phyloP scores from a whole-genome alignment of 1,284 basidiomycete species.

The Irpex sp. region DNA sequence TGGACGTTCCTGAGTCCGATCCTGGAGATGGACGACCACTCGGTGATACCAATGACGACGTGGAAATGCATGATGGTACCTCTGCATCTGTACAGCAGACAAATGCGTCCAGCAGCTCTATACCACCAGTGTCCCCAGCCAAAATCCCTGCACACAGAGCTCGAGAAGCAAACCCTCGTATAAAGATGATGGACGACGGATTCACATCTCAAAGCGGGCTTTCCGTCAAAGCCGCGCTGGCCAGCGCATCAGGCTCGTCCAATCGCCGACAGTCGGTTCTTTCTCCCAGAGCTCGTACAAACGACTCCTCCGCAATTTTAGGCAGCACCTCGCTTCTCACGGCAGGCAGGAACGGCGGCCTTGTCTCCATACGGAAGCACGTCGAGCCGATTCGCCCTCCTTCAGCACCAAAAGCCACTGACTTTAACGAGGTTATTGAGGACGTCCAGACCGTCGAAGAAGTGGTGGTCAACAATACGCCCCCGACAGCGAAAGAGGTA shows the following conservation, averaged over 20 bases:
- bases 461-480: not conserved
- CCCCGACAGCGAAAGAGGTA: slow-evolving; percentile 1
- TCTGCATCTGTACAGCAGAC: not conserved
- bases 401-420: not conserved
- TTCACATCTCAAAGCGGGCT: slow-evolving; percentile 9
- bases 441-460: not conserved
- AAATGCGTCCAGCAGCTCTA: not conserved
- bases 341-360: slow-evolving; percentile 17
- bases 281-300: not conserved
- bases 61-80: not conserved
- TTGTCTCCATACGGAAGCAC: slow-evolving; percentile 11
- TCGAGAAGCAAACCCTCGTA: slow-evolving; percentile 46
- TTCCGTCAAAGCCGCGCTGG: not conserved
- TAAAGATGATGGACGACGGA: slow-evolving; percentile 46
- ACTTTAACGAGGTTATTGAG: not conserved
- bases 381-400: not conserved
- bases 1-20: not conserved
- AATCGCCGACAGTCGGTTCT: not conserved
- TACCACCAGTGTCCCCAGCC: not conserved
- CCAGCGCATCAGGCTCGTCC: not conserved
- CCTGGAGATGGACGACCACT: not conserved
- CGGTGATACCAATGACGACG: not conserved
- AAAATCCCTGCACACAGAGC: slow-evolving; percentile 10
- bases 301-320: slow-evolving; percentile 1
- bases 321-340: slow-evolving; percentile 16